These are phyloP conservation scores for Trichomonascaceae sp. DNA, from an alignment of 1,139 yeast genomes.

Conservation along the genomic window DNA sequence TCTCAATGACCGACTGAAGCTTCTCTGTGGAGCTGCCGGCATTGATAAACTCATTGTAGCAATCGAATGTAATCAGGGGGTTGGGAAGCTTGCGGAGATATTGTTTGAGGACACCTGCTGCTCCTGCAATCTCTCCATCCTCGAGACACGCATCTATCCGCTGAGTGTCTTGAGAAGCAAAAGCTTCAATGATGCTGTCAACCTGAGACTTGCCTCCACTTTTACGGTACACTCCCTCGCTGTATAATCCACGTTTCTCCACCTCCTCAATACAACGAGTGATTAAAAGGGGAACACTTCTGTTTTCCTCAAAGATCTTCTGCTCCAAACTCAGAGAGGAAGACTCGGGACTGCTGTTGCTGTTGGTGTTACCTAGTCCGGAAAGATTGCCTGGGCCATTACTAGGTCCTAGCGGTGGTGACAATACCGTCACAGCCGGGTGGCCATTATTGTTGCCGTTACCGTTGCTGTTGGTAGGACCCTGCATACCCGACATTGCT, in stretches of 20 bases:
- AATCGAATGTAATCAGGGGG: constrained; percentile 62
- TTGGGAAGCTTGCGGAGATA: constrained; percentile 76
- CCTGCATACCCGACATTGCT: too few relatives aligned
- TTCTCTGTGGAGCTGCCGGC: constrained; percentile 21
- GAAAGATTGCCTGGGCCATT: too few relatives aligned
- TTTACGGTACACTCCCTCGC: constrained; percentile 83
- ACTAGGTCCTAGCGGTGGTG: background rate
- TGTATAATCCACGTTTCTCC: constrained; percentile 55
- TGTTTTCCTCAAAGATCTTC: constrained; percentile 41
- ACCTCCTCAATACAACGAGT: constrained; percentile 67
- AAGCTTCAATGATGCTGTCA: constrained; percentile 34
- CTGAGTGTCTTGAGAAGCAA: constrained; percentile 21
- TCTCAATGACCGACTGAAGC: constrained; percentile 26
- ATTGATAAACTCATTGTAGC: constrained; percentile 53
- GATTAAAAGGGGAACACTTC: constrained; percentile 55
- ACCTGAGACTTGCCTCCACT: constrained; percentile 80
- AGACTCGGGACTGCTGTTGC: background rate
- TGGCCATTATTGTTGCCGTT: background rate
- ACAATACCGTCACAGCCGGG: background rate
- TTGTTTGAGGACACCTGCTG: constrained; percentile 76
- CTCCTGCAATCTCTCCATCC: constrained; percentile 68
- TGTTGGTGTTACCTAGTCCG: background rate
- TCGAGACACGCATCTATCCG: constrained; percentile 30
- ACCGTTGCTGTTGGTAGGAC: constrained; percentile 1
- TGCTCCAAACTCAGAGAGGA: constrained; percentile 7